Conservation (phyloP, 345 rosid genomes). For the Luvunga scandens region DNA sequence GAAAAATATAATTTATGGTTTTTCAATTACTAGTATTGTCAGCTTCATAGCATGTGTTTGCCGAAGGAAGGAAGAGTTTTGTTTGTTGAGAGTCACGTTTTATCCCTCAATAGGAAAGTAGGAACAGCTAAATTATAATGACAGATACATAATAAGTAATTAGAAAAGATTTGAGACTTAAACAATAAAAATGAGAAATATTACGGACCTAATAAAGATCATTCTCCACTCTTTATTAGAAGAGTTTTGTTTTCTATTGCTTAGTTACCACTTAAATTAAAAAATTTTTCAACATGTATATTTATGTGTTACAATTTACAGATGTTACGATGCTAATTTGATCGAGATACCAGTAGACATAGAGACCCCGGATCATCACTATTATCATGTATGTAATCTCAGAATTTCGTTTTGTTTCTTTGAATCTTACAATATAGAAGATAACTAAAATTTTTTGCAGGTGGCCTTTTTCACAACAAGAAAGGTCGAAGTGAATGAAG, state of each 20-base stretch:
- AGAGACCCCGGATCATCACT: constrained; percentile 67
- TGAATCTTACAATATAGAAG: background rate
- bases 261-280: too few species aligned
- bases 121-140: too few species aligned
- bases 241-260: background rate
- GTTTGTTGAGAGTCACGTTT: too few species aligned
- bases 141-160: fast-evolving
- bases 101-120: too few species aligned
- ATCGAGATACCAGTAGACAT: constrained; percentile 58
- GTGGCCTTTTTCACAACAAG: constrained; percentile 43
- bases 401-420: background rate
- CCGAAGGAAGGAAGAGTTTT: background rate
- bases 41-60: background rate
- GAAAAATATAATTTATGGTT: too few species aligned
- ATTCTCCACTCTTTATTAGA: background rate
- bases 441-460: constrained; percentile 18
- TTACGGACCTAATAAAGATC: too few species aligned
- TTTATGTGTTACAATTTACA: constrained; percentile 1
- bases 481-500: constrained; percentile 30
- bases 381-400: constrained; percentile 43
- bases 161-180: too few species aligned
- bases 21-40: background rate
- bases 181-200: too few species aligned
- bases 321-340: constrained; percentile 56
- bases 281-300: background rate